Conservation (phyloP, 352 stramenopile species). For the Aphanomyces euteiches region DNA sequence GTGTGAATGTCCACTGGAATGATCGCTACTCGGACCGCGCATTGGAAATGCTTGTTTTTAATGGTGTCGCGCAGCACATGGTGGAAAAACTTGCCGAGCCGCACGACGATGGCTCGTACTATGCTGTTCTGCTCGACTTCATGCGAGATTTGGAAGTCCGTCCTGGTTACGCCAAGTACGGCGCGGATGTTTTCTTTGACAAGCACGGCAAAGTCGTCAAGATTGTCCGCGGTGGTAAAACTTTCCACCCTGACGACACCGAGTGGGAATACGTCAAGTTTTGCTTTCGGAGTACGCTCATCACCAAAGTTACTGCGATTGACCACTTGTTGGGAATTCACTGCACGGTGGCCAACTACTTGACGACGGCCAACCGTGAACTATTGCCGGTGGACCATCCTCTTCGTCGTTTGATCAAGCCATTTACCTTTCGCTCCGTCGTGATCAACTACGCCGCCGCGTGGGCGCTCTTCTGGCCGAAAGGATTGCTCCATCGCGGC, state of each 20-base stretch:
- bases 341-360: slow-evolving; percentile 18
- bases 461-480: slow-evolving; percentile 29
- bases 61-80: slow-evolving; percentile 22
- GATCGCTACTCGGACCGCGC: slow-evolving; percentile 30
- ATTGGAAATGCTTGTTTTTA: slow-evolving; percentile 21
- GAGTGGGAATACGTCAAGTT: slow-evolving; percentile 29
- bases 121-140: slow-evolving; percentile 6
- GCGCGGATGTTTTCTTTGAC: slow-evolving; percentile 24
- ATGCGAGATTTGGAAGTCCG: slow-evolving; percentile 23
- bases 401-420: slow-evolving; percentile 27
- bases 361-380: slow-evolving; percentile 21
- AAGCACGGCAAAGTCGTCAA: slow-evolving; percentile 17
- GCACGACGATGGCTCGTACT: slow-evolving; percentile 23
- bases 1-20: slow-evolving; percentile 30
- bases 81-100: slow-evolving; percentile 8
- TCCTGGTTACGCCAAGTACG: slow-evolving; percentile 26
- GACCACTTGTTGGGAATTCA: slow-evolving; percentile 26
- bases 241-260: slow-evolving; percentile 1
- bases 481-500: slow-evolving; percentile 25
- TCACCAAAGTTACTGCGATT: slow-evolving; percentile 21
- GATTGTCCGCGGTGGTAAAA: slow-evolving; percentile 17
- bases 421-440: slow-evolving; percentile 26
- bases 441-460: slow-evolving; percentile 28
- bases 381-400: slow-evolving; percentile 20
- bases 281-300: slow-evolving; percentile 17